Evolutionary conservation across 2,329 filamentous ascomycete species (phyloP), one percentile per base, ranked within the genome.

Genomic region (Biscogniauxia sp.): DNA sequence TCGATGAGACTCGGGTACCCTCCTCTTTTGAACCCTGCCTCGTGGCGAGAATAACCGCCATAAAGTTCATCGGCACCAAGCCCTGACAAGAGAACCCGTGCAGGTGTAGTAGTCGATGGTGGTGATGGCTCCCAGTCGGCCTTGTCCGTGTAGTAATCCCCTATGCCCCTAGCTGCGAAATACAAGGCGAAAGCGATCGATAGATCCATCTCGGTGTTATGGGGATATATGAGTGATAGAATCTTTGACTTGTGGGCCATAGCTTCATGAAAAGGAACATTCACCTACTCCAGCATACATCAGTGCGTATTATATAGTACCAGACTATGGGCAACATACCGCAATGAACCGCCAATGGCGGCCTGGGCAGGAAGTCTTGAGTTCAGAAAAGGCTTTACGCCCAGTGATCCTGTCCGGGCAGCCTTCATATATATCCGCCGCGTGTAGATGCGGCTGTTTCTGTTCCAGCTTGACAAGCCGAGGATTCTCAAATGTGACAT

Each of bases 171-270:
- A 0, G 94, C 88, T 5, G 95, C 93, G 78, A 99, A 99, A 75
- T 97, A 98, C n/a, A 99, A 81, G 0, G 95, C 95, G 68, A 85
- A 89, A 0, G 91, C 90, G 68, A 99, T 99, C 3, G 95, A 99
- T 0, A 99, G 81, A 70, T 99, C 95, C 95, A 99, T 99, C 76
- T 99, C 95, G 0, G 95, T 99, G 67, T 97, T 94, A 75, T 99
- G 95, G 0, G 95, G 95, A 67, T 90, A 83, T 74, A 99, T 97
- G 19, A 99, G 80, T 1, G 85, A 82, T 45, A 93, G 84, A 20
- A 99, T 84, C 25, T 82, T 82, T 2, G 82, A 70, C 63, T 91
- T 86, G 69, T 96, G 90, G 1, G 82, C 80, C 51, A 88, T 72
- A 0, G 88, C 90, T 68, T 96, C 90, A 5, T 80, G 72, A 72